Base-by-base conservation (phyloP, 1,139 yeast genomes). In the Groenewaldozyma auringiensis region DNA sequence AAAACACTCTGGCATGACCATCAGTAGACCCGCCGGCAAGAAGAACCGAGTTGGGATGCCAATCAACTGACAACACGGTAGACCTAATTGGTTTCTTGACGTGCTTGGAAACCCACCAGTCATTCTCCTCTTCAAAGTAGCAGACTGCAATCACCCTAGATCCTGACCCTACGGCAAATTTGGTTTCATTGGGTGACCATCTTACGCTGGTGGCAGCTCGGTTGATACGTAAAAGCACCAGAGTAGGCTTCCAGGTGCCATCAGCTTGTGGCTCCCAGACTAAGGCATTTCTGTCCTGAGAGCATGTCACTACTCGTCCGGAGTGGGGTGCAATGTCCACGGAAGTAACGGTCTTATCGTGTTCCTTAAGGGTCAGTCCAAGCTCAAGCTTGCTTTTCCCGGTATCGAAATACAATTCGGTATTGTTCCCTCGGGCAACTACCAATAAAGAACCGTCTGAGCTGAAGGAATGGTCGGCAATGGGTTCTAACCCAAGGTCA, bases 101-200 rank as follows among this genome's bases (percentile, higher is more conserved):
- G 68, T 92, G 98, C 68, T 89, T 92, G 18, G 97, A 87, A 44
- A 92, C 89, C 99, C 99, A 94, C 99, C 99, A 94, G 64, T 94
- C 95, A 65, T 92, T 92, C 60, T 89, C 96, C 52, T 76, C 84
- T 65, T 94, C 98, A 65, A 85, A 92, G 68, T 89, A 92, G 69
- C 98, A 94, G 43, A 94, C 84, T 16, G 98, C 96, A 65, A 94
- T 83, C 51, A 86, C 82, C 47, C 97, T 74, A 47, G 96, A 97
- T 46, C 95, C 86, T 3, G 96, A 86, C 0, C 97, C 98, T 40
- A 92, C 97, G 1, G 98, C 98, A 67, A 94, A 92, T 70, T 94
- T 94, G 61, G 70, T 70, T 17, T 96, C 97, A 54, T 78, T 79
- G 21, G 97, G 96, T 3, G 95, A 85, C 98, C 98, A 92, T 55